Evolutionary conservation across 768 basidiomycete species (phyloP).

Genomic region (Kwoniella dejecticola): DNA sequence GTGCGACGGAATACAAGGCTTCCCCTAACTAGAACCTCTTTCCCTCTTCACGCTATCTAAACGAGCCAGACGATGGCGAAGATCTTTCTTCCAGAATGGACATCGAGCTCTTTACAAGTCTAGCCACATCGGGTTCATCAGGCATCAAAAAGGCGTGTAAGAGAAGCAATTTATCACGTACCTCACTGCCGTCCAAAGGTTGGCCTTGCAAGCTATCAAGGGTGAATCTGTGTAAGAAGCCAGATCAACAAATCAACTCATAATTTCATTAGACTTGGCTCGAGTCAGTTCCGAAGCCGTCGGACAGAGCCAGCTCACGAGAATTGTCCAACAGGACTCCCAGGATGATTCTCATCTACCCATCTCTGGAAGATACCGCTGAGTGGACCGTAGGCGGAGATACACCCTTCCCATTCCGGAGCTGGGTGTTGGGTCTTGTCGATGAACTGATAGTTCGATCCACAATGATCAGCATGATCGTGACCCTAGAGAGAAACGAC

Average conservation of each 20-base stretch:
- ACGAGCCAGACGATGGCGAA: background rate
- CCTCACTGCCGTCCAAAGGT: constrained; percentile 6
- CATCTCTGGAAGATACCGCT: background rate
- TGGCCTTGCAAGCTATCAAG: constrained; percentile 8
- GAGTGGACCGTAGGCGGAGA: background rate
- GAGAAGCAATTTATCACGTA: background rate
- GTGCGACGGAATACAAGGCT: too few relatives aligned
- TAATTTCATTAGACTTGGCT: too few relatives aligned
- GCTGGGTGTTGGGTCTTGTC: background rate
- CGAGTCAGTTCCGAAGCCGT: too few relatives aligned
- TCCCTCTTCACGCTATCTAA: background rate
- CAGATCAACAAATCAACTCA: background rate
- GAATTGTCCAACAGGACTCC: constrained; percentile 9
- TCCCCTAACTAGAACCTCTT: too few relatives aligned
- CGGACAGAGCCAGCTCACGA: too few relatives aligned
- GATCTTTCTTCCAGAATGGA: constrained; percentile 5
- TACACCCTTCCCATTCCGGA: background rate
- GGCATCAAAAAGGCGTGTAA: too few relatives aligned
- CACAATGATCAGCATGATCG: too few relatives aligned
- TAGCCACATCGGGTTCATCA: too few relatives aligned
- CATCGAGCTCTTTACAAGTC: constrained; percentile 1
- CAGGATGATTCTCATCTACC: constrained; percentile 2
- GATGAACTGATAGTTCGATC: background rate
- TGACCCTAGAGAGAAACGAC: background rate
- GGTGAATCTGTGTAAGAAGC: constrained; percentile 4